Evolutionary conservation across 2,329 filamentous ascomycete species (phyloP), one percentile per base, ranked within the genome.

Genomic region (Aaosphaeria pasadenensis): DNA sequence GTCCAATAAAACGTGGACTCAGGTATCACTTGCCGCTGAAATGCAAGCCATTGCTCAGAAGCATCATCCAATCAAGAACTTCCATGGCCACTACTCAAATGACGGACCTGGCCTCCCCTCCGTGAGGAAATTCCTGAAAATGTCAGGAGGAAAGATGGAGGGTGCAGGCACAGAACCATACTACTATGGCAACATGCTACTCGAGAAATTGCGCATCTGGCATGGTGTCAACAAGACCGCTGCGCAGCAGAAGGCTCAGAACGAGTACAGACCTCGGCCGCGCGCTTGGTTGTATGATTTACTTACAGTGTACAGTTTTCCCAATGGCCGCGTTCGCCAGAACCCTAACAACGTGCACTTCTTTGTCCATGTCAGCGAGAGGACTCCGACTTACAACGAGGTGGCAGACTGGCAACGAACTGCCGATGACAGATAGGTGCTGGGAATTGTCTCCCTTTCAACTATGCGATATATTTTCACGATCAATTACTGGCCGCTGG

Each of bases 171-270:
- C 42, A n/a, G 46, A 54, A 32, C 39, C 44, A 5, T 60, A 53
- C 32, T 59, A 57, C 39, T 57, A 44, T n/a, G 54, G 52, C 9
- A 60, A 51, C 24, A 55, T 58, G 44, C 39, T 60, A 35, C 38
- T 57, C 1, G 57, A 57, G 45, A 57, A 57, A 47, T 33, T 58
- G 38, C 47, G 55, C 13, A 58, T 55, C 17, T 57, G 52, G 49
- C 57, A 55, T 32, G 49, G 48, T 5, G 50, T 58, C 46, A 58
- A 55, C 48, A 60, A 57, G 51, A 58, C 47, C 9, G 45, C 44
- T 33, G 45, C 50, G 11, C 45, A 54, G 28, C 45, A 47, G 48
- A 54, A 57, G 24, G 51, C 52, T 3, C 55, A 58, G 29, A 32
- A 53, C n/a, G 49, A 57, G 54, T 58, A 44, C 39, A 50, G 9